Base-by-base conservation (phyloP, 1,284 basidiomycete genomes). In the Coniferiporia sulphurascens region DNA sequence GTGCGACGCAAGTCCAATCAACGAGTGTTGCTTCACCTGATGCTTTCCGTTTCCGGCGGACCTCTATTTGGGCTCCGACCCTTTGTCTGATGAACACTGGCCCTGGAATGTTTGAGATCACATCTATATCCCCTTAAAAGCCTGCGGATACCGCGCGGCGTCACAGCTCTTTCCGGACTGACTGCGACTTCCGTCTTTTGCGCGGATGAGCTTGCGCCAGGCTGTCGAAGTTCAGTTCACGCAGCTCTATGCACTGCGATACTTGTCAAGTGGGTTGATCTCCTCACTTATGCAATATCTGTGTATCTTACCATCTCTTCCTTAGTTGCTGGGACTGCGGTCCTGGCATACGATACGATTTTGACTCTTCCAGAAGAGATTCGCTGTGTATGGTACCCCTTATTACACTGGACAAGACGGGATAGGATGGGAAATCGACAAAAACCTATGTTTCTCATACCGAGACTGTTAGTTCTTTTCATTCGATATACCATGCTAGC, bases 261-360 rank as follows among this genome's bases (percentile, higher is more conserved):
- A 38, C 41, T 35, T 52, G 13, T 38, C 51, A 17, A 10, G 51
- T 52, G 17, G 38, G 34, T 21, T n/a, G 2, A 5, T 7, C 38
- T 41, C 2, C 19, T 19, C 19, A 6, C 34, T 3, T n/a, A 21
- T 3, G 8, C 9, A 13, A 38, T 8, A 3, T 15, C 38, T 41
- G 38, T 15, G 12, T 15, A 48, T 8, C n/a, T 13, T 19, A 27
- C 34, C 9, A 17, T 4, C 22, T 55, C 3, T 17, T 45, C 41
- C 19, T 19, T n/a, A 55, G 53, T 55, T 12, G 53, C 45, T 12
- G 53, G 53, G 12, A 17, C 43, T 13, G 27, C 53, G 12, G 43
- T 55, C 21, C 41, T 55, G 13, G 45, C 22, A 8, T 55, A 55
- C 43, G 53, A 55, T 27, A 55, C 53, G 9, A 17, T 55, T 13